A percentile compares a stretch with the other conserved stretches of the same genome.
phyloP scores from a whole-genome alignment of 2,329 filamentous ascomycete species.

The Leptographium radiaticola region DNA sequence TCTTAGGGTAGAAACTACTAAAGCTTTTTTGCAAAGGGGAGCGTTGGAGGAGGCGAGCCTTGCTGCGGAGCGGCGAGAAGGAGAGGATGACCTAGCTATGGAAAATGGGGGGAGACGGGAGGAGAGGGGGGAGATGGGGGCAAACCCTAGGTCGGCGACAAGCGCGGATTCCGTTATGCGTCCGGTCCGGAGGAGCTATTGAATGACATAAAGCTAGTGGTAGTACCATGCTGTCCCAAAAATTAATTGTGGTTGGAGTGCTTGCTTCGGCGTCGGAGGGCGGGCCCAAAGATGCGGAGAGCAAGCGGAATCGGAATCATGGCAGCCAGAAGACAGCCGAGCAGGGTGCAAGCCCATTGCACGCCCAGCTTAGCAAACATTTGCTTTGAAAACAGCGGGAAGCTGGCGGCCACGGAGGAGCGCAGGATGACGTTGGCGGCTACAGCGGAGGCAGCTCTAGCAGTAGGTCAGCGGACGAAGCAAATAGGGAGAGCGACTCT shows the following conservation, averaged over 20 bases:
- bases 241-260: background rate
- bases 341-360: conserved; percentile 23
- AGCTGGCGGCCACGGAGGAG: conserved; percentile 20
- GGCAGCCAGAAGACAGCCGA: conserved; percentile 21
- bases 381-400: conserved; percentile 22
- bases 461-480: background rate
- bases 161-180: no score
- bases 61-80: no score
- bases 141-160: no score
- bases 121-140: no score
- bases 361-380: conserved; percentile 23
- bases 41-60: no score
- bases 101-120: no score
- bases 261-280: conserved; percentile 8
- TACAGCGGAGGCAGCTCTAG: conserved; percentile 22
- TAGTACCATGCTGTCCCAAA: no score
- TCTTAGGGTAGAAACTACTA: no score
- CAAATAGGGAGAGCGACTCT: background rate
- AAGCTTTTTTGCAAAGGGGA: no score
- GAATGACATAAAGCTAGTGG: no score
- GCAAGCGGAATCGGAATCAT: conserved; percentile 24
- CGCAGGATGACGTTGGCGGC: conserved; percentile 25
- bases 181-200: no score
- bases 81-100: no score
- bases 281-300: conserved; percentile 19